Base-by-base conservation (phyloP, 352 stramenopile genomes). In the Globisporangium spiculum region DNA sequence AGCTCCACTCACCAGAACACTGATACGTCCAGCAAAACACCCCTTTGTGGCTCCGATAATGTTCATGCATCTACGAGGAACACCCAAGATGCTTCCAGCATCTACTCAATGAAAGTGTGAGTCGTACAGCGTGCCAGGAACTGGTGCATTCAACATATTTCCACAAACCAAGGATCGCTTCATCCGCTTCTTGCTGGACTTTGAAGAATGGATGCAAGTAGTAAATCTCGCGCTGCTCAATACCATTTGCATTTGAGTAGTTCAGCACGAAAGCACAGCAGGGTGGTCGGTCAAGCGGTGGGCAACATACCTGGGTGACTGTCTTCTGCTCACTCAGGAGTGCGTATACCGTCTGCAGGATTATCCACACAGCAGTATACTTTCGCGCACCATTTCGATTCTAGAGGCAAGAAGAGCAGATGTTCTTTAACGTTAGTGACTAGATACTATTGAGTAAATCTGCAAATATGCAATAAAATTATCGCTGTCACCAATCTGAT, bases 151-250 rank as follows among this genome's bases (percentile, higher is more conserved):
- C 26, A 8, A 24, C 3, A 20, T 16, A 0, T 7, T 27, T 46
- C 8, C 54, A 22, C 26, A 7, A 60, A 94, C 88, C 88, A 38
- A 96, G 75, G 36, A 96, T 94, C 24, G 86, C 83, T 79, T 94
- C 85, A 26, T 96, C 87, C 7, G 88, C 88, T 81, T 94, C 86
- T 53, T 70, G 78, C 68, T 96, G 88, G 1, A 64, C 75, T 66
- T 88, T 89, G 60, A 96, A 96, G 34, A 96, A 96, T 24, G 86
- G 75, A 62, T 96, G 86, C 38, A 96, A 53, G 60, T 96, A 96
- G 70, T 96, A 96, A 3, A 96, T 74, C 69, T 96, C 88, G 65
- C 88, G 76, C 83, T 96, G 32, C 2, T 4, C 44, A 36, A 59
- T 9, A 24, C 22, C 26, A 62, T 58, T 63, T 52, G 12, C 24